Base-by-base conservation (phyloP, 2,329 filamentous ascomycete genomes). In the Pezicula rhizophila region DNA sequence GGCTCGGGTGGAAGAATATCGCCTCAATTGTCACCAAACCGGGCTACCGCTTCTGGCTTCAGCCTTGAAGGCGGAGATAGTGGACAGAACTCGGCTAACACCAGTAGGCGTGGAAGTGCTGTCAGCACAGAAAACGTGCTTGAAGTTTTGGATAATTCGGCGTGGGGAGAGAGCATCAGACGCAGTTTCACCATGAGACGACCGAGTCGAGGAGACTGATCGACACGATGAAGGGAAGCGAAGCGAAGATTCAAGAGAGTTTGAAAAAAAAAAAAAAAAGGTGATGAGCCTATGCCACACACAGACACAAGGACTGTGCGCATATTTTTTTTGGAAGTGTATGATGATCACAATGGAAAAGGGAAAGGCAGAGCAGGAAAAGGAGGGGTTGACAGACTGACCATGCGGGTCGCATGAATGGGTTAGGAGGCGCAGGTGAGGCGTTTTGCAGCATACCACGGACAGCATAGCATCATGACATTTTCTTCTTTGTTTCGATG, bases 141-240 rank as follows among this genome's bases (percentile, higher is more conserved):
- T 66, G 83, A 90, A 57, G 87, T 93, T 63, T 77, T 97, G 47
- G 89, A 93, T 61, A 87, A 92, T 61, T 93, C 89, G 15, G 85
- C 87, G 14, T 97, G 92, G 92, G 88, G 92, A 45, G 89, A 95
- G 69, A 95, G 88, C 72, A 90, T 96, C 56, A 78, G 90, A 55
- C 79, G 89, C 53, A 95, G 89, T 70, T 89, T 93, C 58, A 96
- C 90, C 46, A 78, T 74, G 60, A 75, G 74, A 60, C 72, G 79
- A 54, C 66, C 70, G 45, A 52, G 49, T 52, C 46, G 51, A 47
- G 52, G 53, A 49, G 53, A 51, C 46, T 42, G 46, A 40, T 46
- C 42, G 39, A 46, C 7, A 47, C 46, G 37, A 46, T 47, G 43
- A 47, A 41, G 17, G 20, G 40, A 31, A 45, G 47, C 42, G 49